A percentile compares a stretch with the other conserved stretches of the same genome.
Evolutionary conservation across 371 early-diverging fungal species (phyloP).

Genomic region (Apophysomyces ossiformis): DNA sequence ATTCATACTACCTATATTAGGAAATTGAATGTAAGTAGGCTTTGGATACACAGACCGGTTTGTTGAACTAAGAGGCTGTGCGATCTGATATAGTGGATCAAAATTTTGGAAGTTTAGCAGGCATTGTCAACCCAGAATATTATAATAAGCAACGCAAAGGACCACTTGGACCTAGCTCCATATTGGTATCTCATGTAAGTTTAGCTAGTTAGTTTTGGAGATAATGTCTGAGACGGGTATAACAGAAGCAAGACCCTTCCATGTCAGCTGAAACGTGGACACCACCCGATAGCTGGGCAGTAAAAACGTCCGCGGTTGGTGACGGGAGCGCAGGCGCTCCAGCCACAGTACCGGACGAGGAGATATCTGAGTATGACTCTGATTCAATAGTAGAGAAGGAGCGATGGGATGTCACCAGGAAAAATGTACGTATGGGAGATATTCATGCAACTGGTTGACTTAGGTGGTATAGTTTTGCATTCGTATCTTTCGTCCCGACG

Average conservation of each 20-base stretch:
- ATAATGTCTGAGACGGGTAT: background rate
- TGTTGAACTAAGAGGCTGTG: background rate
- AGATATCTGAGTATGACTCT: slow-evolving; percentile 50
- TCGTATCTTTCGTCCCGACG: slow-evolving; percentile 68
- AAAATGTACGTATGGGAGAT: slow-evolving; percentile 30
- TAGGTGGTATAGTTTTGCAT: slow-evolving; percentile 51
- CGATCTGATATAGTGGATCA: slow-evolving; percentile 41
- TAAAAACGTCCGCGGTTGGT: slow-evolving; percentile 33
- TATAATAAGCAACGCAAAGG: slow-evolving; percentile 11
- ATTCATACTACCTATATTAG: slow-evolving; percentile 7
- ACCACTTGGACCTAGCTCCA: background rate
- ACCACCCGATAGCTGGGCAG: slow-evolving; percentile 78
- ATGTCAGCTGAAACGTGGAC: slow-evolving; percentile 58
- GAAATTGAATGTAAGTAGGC: slow-evolving; percentile 22
- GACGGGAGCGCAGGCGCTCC: slow-evolving; percentile 17
- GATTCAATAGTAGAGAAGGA: slow-evolving; percentile 42
- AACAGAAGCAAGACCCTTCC: background rate
- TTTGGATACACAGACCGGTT: background rate
- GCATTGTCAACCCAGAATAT: slow-evolving; percentile 54
- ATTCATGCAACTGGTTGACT: background rate
- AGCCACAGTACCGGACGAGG: slow-evolving; percentile 35
- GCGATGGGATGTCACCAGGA: slow-evolving; percentile 36
- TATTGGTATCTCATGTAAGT: slow-evolving; percentile 4
- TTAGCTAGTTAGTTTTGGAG: background rate
- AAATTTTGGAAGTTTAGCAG: slow-evolving; percentile 56